Conservation (phyloP, 176 grass and related monocot species). For the Avena sativa region DNA sequence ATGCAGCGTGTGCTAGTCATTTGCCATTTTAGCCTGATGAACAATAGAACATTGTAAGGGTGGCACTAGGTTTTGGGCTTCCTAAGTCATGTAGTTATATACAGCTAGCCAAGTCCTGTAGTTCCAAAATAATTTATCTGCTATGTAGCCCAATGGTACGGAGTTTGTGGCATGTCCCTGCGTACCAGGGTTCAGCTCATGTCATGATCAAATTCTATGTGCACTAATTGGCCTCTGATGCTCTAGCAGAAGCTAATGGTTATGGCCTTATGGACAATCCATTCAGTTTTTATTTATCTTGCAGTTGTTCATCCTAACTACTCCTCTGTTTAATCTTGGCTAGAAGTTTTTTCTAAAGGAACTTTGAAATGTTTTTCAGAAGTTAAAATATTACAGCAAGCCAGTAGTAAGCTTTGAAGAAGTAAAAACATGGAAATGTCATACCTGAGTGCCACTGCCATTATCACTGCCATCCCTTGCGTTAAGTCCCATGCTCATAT, state of each 20-base stretch:
- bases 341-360: not conserved
- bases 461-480: conserved; percentile 82
- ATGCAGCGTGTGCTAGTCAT: not conserved
- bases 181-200: not conserved
- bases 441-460: conserved; percentile 89
- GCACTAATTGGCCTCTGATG: not conserved
- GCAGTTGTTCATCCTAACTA: not conserved
- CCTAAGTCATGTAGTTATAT: no score
- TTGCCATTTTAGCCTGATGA: not conserved
- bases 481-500: conserved; percentile 61
- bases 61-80: no score
- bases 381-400: not conserved
- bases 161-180: not conserved
- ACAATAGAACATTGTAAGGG: not conserved
- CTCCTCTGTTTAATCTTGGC: not conserved
- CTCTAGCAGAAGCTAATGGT: not conserved
- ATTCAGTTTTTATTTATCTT: not conserved
- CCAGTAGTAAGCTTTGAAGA: not conserved
- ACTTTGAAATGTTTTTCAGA: no score
- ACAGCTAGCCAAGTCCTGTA: no score
- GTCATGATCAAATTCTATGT: not conserved
- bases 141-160: no score
- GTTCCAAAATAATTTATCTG: no score
- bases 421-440: conserved; percentile 35
- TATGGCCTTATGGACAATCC: not conserved